Evolutionary conservation across 495 filamentous ascomycete genomes (phyloP), one percentile per base, ranked within the genome.

Genomic region (Penicillium simplicissimum): DNA sequence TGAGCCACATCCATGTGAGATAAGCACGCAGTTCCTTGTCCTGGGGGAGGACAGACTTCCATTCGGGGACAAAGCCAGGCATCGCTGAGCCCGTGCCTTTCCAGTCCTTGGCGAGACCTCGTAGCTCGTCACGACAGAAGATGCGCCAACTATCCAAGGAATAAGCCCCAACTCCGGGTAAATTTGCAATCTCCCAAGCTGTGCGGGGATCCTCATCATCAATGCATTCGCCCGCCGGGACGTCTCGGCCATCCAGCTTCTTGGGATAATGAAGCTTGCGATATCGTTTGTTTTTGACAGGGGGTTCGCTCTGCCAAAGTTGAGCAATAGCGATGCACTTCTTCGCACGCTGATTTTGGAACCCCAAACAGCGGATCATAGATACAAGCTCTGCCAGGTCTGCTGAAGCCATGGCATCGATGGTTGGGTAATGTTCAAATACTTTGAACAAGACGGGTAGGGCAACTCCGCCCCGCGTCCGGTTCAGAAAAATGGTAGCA

Each of bases 111-210:
- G 86, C 86, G 21, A 84, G 59, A 0, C 84, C 87, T 2, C 92
- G 79, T 34, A 97, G 70, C 48, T 81, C 80, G 72, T 98, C 94
- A 1, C 94, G 82, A 67, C 92, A 96, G 71, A 97, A 97, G 57
- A 97, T 96, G 4, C 95, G 83, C 91, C 92, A 98, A 60, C 88
- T 92, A 72, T 98, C 94, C 38, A 96, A 74, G 0, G 93, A 90
- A 73, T 98, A 98, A 1, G 87, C 82, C 2, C 95, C 94, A 8
- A 86, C 75, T n/a, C 90, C 88, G 0, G 93, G 91, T 37, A 97
- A 68, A 70, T 96, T 90, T 0, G 88, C 93, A 59, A 97, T 87
- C 65, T 98, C 94, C 89, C 92, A 96, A 6, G 84, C 89, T 3
- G 78, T 71, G 15, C 81, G 75, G 10, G 58, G 60, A 60, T 83